Evolutionary conservation across 2,329 filamentous ascomycete genomes (phyloP).

Genomic region (Phyllosticta paracitricarpa): DNA sequence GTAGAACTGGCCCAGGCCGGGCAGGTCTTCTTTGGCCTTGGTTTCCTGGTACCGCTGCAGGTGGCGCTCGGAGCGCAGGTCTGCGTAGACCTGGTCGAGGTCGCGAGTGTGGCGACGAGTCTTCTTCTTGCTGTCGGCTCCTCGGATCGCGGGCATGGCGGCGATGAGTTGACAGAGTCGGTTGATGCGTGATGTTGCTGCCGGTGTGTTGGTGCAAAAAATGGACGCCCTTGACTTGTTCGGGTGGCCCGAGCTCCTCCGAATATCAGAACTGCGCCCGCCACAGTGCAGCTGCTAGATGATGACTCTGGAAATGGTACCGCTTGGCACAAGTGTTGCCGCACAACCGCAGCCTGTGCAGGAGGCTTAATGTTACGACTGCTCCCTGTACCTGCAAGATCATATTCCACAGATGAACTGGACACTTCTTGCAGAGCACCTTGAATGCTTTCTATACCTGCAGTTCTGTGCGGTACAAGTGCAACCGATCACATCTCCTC

Average conservation of each 20-base stretch:
- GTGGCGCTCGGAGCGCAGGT: conserved; percentile 69
- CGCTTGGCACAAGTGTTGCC: not conserved
- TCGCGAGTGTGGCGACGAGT: conserved; percentile 53
- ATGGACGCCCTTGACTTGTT: conserved; percentile 2
- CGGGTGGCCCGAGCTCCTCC: not conserved
- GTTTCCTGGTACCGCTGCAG: conserved; percentile 67
- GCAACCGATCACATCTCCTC: no score
- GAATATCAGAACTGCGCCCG: not conserved
- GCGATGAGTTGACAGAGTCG: conserved; percentile 7
- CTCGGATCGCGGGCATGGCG: conserved; percentile 41
- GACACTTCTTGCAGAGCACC: no score
- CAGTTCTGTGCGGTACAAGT: no score
- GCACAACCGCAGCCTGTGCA: no score
- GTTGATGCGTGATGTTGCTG: conserved; percentile 13
- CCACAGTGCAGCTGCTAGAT: not conserved
- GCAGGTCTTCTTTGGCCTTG: conserved; percentile 77
- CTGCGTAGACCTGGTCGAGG: conserved; percentile 82
- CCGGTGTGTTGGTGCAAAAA: conserved; percentile 15
- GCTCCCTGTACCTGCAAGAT: no score
- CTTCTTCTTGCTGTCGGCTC: conserved; percentile 40
- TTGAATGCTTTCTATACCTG: no score
- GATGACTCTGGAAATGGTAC: not conserved
- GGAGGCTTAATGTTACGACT: no score
- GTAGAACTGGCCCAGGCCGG: conserved; percentile 75
- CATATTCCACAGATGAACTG: no score